Base-by-base conservation (phyloP, 345 rosid species). In the Pugionium dolabratum region DNA sequence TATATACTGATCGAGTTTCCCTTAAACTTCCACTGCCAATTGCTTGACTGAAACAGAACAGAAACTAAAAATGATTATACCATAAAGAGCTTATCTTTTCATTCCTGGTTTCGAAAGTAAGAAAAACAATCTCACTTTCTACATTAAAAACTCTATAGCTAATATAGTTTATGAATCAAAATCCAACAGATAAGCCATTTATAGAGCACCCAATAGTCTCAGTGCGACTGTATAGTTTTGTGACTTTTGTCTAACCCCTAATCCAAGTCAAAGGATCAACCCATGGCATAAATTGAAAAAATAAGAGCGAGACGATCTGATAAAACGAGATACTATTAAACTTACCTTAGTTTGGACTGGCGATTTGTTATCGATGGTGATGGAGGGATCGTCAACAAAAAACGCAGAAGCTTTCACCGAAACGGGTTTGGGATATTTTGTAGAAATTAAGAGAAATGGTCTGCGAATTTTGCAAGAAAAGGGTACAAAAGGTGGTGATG, bases 1-100 rank as follows among this genome's bases (percentile, higher is more conserved):
- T 89, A 83, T 44, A 93, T 81, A 46, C 76, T 80, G 18, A 86
- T 65, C 2, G 76, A 73, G 54, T 69, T 84, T 28, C 82, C 95
- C 66, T 84, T 80, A 68, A 85, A 87, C 71, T 83, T 89, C 97
- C 96, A 93, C 54, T 79, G 75, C 90, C 96, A 86, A 9, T 63
- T 76, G 71, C 69, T 80, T 18, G 79, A 75, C 91, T 89, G 76
- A 77, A 82, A 57, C 27, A 71, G 18, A 76, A 54, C 41, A 62
- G 7, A 51, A 46, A 39, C 60, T 3, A 61, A 9, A 9, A 18
- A 18, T 18, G 28, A 64, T 40, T 49, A 29, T 50, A 4, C 30
- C 43, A 35, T 32, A 36, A 4, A 53, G 11, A 57, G 25, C 39
- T 3, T 9, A 36, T 8, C 61, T 6, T 71, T 62, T 31, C 35